Evolutionary conservation across 1,284 basidiomycete genomes (phyloP).

Genomic region (Cryptococcus sp.): DNA sequence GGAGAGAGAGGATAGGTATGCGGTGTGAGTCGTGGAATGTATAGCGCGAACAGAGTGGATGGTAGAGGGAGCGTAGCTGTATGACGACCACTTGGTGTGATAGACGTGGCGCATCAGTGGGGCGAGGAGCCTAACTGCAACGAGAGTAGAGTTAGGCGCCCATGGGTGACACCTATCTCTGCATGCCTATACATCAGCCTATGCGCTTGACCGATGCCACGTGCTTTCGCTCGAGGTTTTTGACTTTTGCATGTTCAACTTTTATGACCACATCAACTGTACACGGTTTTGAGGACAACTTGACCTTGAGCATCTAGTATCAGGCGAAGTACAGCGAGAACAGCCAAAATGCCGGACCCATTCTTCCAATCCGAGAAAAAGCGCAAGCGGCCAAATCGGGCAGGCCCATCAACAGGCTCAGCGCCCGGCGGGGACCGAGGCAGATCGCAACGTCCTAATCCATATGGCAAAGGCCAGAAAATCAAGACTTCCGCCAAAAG

Average conservation of each 20-base stretch:
- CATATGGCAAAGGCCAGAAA: constrained; percentile 37
- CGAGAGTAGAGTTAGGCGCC: not conserved
- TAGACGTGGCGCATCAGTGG: constrained; percentile 10
- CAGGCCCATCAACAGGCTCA: constrained; percentile 36
- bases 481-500: constrained; percentile 10
- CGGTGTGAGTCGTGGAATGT: not conserved
- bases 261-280: not conserved
- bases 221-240: constrained; percentile 5
- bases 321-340: not conserved
- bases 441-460: constrained; percentile 24
- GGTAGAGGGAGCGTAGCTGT: constrained; percentile 2
- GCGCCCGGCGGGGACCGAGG: constrained; percentile 14
- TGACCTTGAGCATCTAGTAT: too few species aligned
- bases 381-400: constrained; percentile 62
- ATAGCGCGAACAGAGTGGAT: not conserved
- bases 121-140: not conserved
- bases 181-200: too few species aligned
- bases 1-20: not conserved
- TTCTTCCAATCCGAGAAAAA: constrained; percentile 72
- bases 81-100: not conserved
- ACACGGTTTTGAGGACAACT: not conserved
- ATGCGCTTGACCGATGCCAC: not conserved
- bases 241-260: constrained; percentile 1
- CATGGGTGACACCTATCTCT: too few species aligned
- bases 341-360: constrained; percentile 67